Evolutionary conservation across 2,329 filamentous ascomycete genomes (phyloP).

Genomic region (Ascochyta koolunga): DNA sequence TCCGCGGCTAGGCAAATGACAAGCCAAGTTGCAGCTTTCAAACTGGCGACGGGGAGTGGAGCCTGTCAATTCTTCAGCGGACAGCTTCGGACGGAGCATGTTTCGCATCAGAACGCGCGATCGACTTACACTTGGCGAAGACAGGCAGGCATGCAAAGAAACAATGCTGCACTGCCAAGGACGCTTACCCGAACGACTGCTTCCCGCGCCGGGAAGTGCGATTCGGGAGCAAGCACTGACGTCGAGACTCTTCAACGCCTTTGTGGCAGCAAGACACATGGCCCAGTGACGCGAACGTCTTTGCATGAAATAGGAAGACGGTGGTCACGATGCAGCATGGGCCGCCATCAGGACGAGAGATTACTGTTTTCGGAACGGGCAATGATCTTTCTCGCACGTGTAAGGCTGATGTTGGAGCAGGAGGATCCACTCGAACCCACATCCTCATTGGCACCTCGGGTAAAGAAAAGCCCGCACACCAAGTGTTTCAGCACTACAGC

Average conservation of each 20-base stretch:
- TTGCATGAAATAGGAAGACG: neutral
- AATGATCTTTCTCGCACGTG: neutral
- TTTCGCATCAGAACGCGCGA: conserved; percentile 1
- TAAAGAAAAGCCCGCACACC: too few relatives aligned
- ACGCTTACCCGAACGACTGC: conserved; percentile 6
- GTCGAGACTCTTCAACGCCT: neutral
- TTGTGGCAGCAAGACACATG: neutral
- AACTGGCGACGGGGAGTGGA: neutral
- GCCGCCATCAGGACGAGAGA: neutral
- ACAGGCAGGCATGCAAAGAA: conserved; percentile 1
- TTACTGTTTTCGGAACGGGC: conserved; percentile 1
- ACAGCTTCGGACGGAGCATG: conserved; percentile 21
- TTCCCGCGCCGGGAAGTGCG: neutral
- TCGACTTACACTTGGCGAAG: conserved; percentile 3
- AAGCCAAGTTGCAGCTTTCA: conserved; percentile 8
- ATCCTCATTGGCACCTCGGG: too few relatives aligned
- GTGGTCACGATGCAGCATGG: conserved; percentile 1
- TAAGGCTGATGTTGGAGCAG: conserved; percentile 14
- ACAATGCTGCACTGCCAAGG: neutral
- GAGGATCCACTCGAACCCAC: conserved; percentile 5
- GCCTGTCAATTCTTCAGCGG: conserved; percentile 19
- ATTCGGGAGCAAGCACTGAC: conserved; percentile 3
- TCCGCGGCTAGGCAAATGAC: conserved; percentile 11
- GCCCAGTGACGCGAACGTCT: neutral
- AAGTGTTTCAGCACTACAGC: too few relatives aligned